These are phyloP conservation scores for Manihot esculenta DNA, from an alignment of 441 rosid species.

Conservation along the genomic window DNA sequence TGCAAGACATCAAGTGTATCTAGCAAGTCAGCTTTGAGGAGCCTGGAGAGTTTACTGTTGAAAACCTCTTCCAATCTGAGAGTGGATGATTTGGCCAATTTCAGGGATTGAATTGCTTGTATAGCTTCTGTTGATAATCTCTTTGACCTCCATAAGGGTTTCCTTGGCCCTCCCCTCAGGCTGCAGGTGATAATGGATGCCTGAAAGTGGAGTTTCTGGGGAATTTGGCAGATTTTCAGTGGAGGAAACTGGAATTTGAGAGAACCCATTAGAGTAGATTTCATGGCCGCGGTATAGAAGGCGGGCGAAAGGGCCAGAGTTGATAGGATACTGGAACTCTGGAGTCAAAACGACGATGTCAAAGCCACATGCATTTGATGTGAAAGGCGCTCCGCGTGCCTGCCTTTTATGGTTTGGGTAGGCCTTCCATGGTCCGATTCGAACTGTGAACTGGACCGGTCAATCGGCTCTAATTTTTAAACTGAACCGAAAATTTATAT, in stretches of 20 bases:
- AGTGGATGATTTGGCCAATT: constrained; percentile 45
- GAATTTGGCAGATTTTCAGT: constrained; percentile 5
- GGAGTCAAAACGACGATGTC: not conserved
- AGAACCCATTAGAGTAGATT: constrained; percentile 23
- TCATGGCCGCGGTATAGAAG: not conserved
- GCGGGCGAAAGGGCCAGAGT: not conserved
- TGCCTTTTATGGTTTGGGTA: no score
- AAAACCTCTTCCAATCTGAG: constrained; percentile 36
- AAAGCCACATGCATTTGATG: no score
- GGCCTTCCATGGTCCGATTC: no score
- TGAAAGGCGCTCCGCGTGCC: no score
- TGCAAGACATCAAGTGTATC: constrained; percentile 46
- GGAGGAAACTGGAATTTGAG: constrained; percentile 20
- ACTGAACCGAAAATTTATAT: no score
- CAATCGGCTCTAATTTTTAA: no score
- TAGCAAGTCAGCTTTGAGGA: constrained; percentile 52
- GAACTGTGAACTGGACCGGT: no score
- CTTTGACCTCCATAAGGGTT: constrained; percentile 48
- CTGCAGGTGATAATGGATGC: constrained; percentile 34
- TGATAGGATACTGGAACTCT: not conserved
- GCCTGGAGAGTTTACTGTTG: constrained; percentile 39
- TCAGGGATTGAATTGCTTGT: constrained; percentile 56
- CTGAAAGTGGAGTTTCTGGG: not conserved
- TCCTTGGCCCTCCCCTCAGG: constrained; percentile 39
- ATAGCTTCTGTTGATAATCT: constrained; percentile 58